Evolutionary conservation across 2,329 filamentous ascomycete genomes (phyloP).

Genomic region (Penicillium sp.): DNA sequence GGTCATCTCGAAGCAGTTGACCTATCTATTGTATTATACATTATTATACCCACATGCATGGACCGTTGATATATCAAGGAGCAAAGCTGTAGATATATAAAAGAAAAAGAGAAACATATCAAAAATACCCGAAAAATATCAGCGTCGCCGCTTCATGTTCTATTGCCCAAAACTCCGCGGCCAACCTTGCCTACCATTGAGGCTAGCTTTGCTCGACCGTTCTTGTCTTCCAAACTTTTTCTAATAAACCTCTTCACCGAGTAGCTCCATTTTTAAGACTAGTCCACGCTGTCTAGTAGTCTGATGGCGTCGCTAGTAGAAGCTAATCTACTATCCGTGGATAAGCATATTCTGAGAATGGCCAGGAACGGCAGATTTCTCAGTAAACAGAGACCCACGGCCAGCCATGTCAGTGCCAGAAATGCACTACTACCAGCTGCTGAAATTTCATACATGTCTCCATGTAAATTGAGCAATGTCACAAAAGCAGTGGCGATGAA

Average conservation of each 20-base stretch:
- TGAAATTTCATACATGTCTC: constrained; percentile 2
- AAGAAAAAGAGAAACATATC: not conserved
- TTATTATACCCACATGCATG: not conserved
- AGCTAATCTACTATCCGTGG: not conserved
- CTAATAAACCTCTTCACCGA: not conserved
- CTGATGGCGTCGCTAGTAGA: not conserved
- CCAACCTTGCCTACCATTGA: too few relatives aligned
- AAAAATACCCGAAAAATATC: not conserved
- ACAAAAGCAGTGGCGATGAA: not conserved
- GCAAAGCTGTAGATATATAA: too few relatives aligned
- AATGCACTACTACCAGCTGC: not conserved
- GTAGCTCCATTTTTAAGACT: not conserved
- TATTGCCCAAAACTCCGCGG: too few relatives aligned
- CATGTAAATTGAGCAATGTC: constrained; percentile 1
- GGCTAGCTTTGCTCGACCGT: not conserved
- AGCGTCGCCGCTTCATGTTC: not conserved
- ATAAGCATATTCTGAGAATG: not conserved
- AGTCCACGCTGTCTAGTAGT: not conserved
- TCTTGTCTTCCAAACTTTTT: not conserved
- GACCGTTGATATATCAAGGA: too few relatives aligned
- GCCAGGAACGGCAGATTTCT: constrained; percentile 2
- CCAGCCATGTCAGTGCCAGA: constrained; percentile 5
- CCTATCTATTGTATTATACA: not conserved
- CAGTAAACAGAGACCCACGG: not conserved
- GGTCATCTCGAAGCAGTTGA: not conserved